Conservation (phyloP, 2,329 filamentous ascomycete species). For the Delphinella strobiligena region DNA sequence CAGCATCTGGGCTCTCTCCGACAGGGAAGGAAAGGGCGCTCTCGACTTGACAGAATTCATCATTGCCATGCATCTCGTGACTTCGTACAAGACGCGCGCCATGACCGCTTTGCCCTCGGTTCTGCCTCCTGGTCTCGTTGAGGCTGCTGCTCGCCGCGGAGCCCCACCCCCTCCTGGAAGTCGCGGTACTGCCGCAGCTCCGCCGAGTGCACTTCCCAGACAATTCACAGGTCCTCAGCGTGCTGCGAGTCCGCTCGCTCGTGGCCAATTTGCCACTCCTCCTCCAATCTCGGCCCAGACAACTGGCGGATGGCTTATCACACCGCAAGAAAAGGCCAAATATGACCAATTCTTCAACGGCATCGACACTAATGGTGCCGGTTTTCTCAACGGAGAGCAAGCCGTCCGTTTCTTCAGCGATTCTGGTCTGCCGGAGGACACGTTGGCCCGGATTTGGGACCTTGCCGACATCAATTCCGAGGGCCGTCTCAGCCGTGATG, state of each 20-base stretch:
- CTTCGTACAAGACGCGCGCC: slow-evolving; percentile 74
- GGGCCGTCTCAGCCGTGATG: slow-evolving; percentile 72
- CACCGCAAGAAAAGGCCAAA: slow-evolving; percentile 67
- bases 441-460: slow-evolving; percentile 91
- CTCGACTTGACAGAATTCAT: slow-evolving; percentile 86
- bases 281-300: slow-evolving; percentile 39
- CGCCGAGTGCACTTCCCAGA: slow-evolving; percentile 55
- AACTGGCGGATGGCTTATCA: slow-evolving; percentile 71
- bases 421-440: slow-evolving; percentile 78
- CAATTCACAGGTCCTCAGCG: slow-evolving; percentile 62
- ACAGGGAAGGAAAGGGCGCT: slow-evolving; percentile 82
- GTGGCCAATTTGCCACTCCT: slow-evolving; percentile 35
- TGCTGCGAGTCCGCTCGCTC: slow-evolving; percentile 48
- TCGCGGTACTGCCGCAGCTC: slow-evolving; percentile 37
- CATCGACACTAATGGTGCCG: slow-evolving; percentile 68
- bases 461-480: slow-evolving; percentile 87
- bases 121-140: slow-evolving; percentile 76
- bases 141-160: slow-evolving; percentile 67
- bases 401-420: slow-evolving; percentile 90
- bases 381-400: slow-evolving; percentile 85
- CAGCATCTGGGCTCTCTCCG: slow-evolving; percentile 91
- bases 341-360: slow-evolving; percentile 80
- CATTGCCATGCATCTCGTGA: slow-evolving; percentile 94
- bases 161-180: slow-evolving; percentile 32
- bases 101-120: slow-evolving; percentile 68